Conservation (phyloP, 805 yeast species). For the Priceomyces haplophilus region DNA sequence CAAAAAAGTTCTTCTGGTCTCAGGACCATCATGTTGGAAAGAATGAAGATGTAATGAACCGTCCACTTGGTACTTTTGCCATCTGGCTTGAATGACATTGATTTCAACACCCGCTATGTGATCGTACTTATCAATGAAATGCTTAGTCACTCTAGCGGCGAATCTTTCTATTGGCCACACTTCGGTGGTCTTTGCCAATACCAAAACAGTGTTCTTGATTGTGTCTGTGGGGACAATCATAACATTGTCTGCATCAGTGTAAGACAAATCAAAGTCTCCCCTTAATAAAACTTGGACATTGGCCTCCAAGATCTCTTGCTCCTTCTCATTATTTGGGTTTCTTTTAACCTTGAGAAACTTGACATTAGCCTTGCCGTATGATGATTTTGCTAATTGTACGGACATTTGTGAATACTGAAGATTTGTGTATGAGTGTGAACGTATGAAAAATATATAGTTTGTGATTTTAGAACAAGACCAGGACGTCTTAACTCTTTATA, state of each 20-base stretch:
- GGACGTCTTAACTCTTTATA: background rate
- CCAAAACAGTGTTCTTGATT: slow-evolving; percentile 80
- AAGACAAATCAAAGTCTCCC: slow-evolving; percentile 77
- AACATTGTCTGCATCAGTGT: slow-evolving; percentile 84
- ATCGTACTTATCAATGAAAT: slow-evolving; percentile 70
- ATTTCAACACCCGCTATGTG: slow-evolving; percentile 75
- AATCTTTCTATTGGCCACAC: slow-evolving; percentile 91
- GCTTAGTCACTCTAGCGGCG: slow-evolving; percentile 80
- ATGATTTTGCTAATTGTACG: slow-evolving; percentile 41
- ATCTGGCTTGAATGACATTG: slow-evolving; percentile 65
- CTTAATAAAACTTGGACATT: slow-evolving; percentile 71
- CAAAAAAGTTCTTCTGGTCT: slow-evolving; percentile 61
- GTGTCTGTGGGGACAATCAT: slow-evolving; percentile 94
- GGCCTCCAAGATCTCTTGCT: slow-evolving; percentile 83
- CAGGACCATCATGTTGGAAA: slow-evolving; percentile 81
- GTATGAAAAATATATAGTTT: too few species aligned
- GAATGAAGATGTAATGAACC: slow-evolving; percentile 83
- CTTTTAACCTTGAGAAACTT: slow-evolving; percentile 86
- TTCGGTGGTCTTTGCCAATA: slow-evolving; percentile 77
- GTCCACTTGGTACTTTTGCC: slow-evolving; percentile 74
- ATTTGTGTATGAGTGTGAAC: too few species aligned
- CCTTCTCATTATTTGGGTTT: slow-evolving; percentile 66
- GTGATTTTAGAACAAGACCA: too few species aligned
- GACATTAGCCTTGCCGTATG: slow-evolving; percentile 92
- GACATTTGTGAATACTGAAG: slow-evolving; percentile 2